Evolutionary conservation across 2,329 filamentous ascomycete genomes (phyloP).

Genomic region (Rutstroemia sp.): DNA sequence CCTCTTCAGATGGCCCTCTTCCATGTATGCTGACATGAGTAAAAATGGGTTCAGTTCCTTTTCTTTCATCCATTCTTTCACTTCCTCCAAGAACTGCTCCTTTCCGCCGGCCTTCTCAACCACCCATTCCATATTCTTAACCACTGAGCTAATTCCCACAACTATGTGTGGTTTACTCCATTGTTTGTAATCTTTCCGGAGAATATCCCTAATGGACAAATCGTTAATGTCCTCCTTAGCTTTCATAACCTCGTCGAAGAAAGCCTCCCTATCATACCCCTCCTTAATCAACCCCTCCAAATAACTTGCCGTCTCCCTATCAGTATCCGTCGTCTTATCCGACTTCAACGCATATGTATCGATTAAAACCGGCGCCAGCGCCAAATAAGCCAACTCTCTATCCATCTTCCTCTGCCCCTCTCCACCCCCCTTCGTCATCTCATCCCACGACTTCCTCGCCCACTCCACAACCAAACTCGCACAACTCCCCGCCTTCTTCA

Average conservation of each 20-base stretch:
- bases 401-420: slow-evolving; percentile 31
- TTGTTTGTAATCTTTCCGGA: slow-evolving; percentile 80
- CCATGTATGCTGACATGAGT: slow-evolving; percentile 61
- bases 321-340: slow-evolving; percentile 57
- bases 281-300: slow-evolving; percentile 41
- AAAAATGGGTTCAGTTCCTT: slow-evolving; percentile 53
- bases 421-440: slow-evolving; percentile 35
- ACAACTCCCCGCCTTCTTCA: slow-evolving; percentile 66
- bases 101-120: slow-evolving; percentile 42
- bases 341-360: slow-evolving; percentile 62
- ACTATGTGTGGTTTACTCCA: slow-evolving; percentile 52
- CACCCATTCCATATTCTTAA: slow-evolving; percentile 56
- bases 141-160: slow-evolving; percentile 61
- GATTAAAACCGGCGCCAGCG: slow-evolving; percentile 63
- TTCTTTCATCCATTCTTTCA: slow-evolving; percentile 49
- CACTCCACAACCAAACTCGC: slow-evolving; percentile 60
- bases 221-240: slow-evolving; percentile 62
- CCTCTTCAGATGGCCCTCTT: slow-evolving; percentile 49
- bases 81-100: slow-evolving; percentile 38
- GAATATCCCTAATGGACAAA: slow-evolving; percentile 56
- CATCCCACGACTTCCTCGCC: slow-evolving; percentile 50
- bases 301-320: slow-evolving; percentile 49
- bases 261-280: slow-evolving; percentile 45
- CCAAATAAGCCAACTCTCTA: slow-evolving; percentile 56
- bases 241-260: slow-evolving; percentile 50